Evolutionary conservation across 2,329 filamentous ascomycete species (phyloP).

Genomic region (Aspergillus alliaceus): DNA sequence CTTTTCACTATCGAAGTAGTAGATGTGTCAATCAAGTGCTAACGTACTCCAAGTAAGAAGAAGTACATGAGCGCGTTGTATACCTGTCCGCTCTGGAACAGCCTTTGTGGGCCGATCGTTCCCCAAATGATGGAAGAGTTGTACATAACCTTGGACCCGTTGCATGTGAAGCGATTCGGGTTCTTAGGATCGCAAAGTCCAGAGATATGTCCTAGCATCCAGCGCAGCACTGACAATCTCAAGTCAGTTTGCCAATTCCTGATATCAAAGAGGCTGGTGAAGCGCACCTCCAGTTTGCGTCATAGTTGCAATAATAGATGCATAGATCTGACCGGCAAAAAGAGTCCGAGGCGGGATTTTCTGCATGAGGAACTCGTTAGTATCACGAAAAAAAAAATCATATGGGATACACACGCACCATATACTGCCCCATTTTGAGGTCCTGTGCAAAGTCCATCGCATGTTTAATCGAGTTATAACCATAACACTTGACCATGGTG

Average conservation of each 20-base stretch:
- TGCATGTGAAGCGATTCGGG: conserved; percentile 34
- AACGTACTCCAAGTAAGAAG: conserved; percentile 30
- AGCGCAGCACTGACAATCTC: conserved; percentile 26
- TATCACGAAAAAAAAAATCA: fast-evolving
- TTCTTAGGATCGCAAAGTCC: conserved; percentile 30
- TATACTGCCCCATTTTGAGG: conserved; percentile 35
- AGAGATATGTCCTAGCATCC: conserved; percentile 31
- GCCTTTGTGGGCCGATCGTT: conserved; percentile 33
- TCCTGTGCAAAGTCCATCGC: conserved; percentile 35
- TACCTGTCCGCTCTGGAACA: conserved; percentile 31
- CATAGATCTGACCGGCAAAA: conserved; percentile 36
- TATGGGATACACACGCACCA: conserved; percentile 13
- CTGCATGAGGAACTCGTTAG: neutral
- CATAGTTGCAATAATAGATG: conserved; percentile 32
- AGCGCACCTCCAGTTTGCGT: conserved; percentile 32
- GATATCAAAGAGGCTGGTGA: no score
- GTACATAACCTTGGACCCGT: conserved; percentile 34
- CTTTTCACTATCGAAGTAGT: neutral
- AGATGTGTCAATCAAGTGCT: neutral
- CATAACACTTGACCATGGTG: conserved; percentile 36
- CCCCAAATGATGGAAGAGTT: conserved; percentile 36
- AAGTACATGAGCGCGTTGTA: conserved; percentile 34
- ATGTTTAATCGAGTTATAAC: conserved; percentile 36
- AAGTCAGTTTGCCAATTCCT: no score
- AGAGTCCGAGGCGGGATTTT: conserved; percentile 33